phyloP scores from a whole-genome alignment of 345 rosid genomes.

The Syzygium oleosum region DNA sequence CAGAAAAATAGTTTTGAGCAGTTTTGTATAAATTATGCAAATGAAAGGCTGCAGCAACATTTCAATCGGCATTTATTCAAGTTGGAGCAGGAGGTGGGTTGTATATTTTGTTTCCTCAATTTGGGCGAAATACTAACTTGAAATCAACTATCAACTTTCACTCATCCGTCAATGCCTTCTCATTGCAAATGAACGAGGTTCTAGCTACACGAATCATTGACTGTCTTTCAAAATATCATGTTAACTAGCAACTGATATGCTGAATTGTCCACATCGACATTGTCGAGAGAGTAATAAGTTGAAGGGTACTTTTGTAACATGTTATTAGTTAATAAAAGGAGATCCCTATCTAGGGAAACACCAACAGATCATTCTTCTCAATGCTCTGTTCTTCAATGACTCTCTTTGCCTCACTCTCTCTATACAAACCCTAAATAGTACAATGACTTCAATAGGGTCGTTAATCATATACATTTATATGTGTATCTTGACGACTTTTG shows the following conservation, averaged over 20 bases:
- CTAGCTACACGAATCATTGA: background rate
- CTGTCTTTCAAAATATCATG: background rate
- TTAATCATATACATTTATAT: background rate
- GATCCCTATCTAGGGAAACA: background rate
- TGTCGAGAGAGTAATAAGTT: background rate
- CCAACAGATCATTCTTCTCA: background rate
- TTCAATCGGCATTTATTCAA: constrained; percentile 97
- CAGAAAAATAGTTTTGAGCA: constrained; percentile 99
- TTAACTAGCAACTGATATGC: background rate
- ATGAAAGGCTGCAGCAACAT: constrained; percentile 98
- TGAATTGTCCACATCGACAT: background rate
- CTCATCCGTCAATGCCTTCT: background rate
- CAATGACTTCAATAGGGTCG: background rate
- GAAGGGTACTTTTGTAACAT: background rate
- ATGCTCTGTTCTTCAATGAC: background rate
- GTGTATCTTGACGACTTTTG: background rate
- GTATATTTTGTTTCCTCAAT: background rate
- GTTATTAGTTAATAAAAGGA: background rate
- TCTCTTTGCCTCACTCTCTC: background rate
- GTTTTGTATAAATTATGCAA: constrained; percentile 97
- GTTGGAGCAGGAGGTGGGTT: constrained; percentile 90
- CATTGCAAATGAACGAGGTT: background rate
- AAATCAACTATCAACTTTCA: background rate
- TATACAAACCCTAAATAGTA: background rate
- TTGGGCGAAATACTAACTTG: background rate